Conservation (phyloP, 495 filamentous ascomycete genomes). For the Aspergillus leporis region DNA sequence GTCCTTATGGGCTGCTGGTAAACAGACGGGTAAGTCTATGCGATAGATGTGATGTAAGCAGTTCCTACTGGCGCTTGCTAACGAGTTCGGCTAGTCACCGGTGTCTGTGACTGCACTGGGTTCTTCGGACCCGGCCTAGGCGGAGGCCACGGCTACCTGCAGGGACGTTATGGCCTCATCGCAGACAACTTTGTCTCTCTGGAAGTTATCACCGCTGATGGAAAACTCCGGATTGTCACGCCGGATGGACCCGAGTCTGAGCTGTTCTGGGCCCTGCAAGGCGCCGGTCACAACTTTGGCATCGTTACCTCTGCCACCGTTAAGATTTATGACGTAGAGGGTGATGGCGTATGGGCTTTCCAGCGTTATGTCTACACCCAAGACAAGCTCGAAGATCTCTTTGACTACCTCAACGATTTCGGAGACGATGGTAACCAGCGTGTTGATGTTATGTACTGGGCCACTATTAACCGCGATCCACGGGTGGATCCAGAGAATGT, state of each 20-base stretch:
- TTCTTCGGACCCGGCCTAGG: conserved; percentile 20
- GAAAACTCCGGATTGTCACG: conserved; percentile 12
- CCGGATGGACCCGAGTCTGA: conserved; percentile 4
- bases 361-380: conserved; percentile 12
- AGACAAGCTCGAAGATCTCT: conserved; percentile 10
- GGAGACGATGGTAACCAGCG: conserved; percentile 9
- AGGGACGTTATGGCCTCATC: conserved; percentile 18
- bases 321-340: conserved; percentile 20
- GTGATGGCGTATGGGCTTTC: conserved; percentile 13
- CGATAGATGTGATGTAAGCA: no score
- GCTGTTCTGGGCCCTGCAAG: conserved; percentile 23
- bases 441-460: conserved; percentile 12
- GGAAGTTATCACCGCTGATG: conserved; percentile 19
- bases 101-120: conserved; percentile 20
- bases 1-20: conserved; percentile 15
- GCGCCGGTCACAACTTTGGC: conserved; percentile 24
- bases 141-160: conserved; percentile 22
- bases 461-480: conserved; percentile 3
- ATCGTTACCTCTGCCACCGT: conserved; percentile 23
- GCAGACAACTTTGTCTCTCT: conserved; percentile 19
- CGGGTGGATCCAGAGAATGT: conserved; percentile 13
- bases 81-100: conserved; percentile 10
- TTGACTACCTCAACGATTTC: conserved; percentile 11
- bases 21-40: conserved; percentile 14
- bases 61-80: neutral